These are phyloP conservation scores for Solanum etuberosum DNA, from an alignment of 257 asterid genomes.

Conservation along the genomic window DNA sequence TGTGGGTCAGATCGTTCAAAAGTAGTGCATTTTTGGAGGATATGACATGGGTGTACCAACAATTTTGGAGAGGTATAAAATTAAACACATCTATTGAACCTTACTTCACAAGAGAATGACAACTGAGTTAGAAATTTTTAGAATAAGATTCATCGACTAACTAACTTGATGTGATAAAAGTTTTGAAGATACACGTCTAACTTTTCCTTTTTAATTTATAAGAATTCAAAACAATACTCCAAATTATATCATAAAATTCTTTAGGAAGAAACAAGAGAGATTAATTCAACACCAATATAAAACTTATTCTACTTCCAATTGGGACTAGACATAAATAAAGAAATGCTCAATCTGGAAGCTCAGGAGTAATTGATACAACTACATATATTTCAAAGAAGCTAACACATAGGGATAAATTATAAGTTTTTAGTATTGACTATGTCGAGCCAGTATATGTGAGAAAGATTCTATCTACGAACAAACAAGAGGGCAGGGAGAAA, in stretches of 20 bases:
- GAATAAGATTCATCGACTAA: not conserved
- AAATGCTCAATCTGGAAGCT: not conserved
- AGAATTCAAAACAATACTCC: not conserved
- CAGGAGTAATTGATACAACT: not conserved
- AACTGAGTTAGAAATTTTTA: not conserved
- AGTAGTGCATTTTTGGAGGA: too few species aligned
- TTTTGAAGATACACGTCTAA: not conserved
- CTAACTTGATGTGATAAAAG: not conserved
- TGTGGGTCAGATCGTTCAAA: too few species aligned
- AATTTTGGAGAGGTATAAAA: not conserved
- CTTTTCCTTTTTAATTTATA: not conserved
- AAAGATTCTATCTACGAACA: not conserved
- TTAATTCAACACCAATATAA: not conserved
- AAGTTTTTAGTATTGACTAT: not conserved
- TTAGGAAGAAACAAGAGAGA: not conserved
- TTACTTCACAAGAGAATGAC: not conserved
- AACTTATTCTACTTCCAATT: not conserved
- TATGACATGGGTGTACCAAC: not conserved
- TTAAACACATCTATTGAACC: not conserved
- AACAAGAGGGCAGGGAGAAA: not conserved
- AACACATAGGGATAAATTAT: not conserved
- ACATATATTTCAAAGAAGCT: not conserved
- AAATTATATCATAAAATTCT: not conserved
- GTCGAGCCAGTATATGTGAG: not conserved
- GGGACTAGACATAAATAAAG: not conserved